Evolutionary conservation across 1,284 basidiomycete species (phyloP), one percentile per base, ranked within the genome.

Genomic region (Malassezia yamatoensis): DNA sequence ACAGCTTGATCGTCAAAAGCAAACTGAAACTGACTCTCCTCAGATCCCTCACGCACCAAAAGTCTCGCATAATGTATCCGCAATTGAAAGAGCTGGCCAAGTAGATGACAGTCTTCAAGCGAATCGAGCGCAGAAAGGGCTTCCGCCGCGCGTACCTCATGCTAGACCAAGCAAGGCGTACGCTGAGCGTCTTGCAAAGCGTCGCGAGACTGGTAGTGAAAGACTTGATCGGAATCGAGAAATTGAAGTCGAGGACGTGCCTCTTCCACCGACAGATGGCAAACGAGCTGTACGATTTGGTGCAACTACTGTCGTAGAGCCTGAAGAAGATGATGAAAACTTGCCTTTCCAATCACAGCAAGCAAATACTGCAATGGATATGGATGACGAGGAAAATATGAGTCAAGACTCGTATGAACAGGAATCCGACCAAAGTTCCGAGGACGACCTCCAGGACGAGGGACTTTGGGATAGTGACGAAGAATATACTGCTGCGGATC

Each of bases 121-220:
- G 34, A 50, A 58, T 13, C 53, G 66, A 12, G 47, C 54, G 39
- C 48, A 51, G 20, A 54, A 62, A 51, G 70, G 68, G 2, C 60
- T 71, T n/a, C 59, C 61, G 7, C 64, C 70, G 2, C 63, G 58
- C 5, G 62, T 70, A 1, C 70, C 70, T 3, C 70, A 73, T 44
- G 70, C 70, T 6, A 45, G 70, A 13, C 70, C 70, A 13, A 62
- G 64, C n/a, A 73, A 73, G 48, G 69, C 70, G 29, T 73, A 62
- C 48, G 66, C 66, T 0, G 65, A 65, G 37, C 66, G 65, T 47
- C 61, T 73, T 42, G 59, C 43, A 49, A 58, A 52, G 18, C 46
- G 54, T 18, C 53, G 55, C 18, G 24, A 29, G 18, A 13, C 29
- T n/a, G 24, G 43, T n/a, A 34, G 11, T 11, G 13, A n/a, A 16